Evolutionary conservation across 2,329 filamentous ascomycete species (phyloP).

Genomic region (Emericellopsis atlantica): DNA sequence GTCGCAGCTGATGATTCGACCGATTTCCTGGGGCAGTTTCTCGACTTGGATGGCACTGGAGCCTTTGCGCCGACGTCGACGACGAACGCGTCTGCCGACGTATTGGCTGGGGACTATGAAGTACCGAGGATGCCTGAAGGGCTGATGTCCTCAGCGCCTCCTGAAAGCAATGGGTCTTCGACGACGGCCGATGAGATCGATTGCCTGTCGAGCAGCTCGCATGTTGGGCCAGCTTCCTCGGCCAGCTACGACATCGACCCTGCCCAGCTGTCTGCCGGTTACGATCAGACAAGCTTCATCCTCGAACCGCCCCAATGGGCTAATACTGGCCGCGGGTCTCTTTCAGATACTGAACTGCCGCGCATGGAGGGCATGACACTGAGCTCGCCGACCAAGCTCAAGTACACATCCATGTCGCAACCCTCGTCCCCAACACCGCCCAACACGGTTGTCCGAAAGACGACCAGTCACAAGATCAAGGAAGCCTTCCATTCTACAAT

Average conservation of each 20-base stretch:
- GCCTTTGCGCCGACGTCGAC: constrained; percentile 8
- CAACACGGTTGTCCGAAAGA: constrained; percentile 14
- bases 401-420: constrained; percentile 8
- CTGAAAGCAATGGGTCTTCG: constrained; percentile 19
- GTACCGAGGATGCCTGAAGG: constrained; percentile 13
- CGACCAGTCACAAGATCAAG: constrained; percentile 26
- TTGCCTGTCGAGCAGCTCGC: constrained; percentile 20
- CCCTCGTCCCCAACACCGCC: constrained; percentile 19
- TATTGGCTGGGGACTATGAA: background rate
- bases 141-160: constrained; percentile 14
- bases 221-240: constrained; percentile 11
- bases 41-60: constrained; percentile 20
- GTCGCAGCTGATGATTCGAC: constrained; percentile 12
- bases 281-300: background rate
- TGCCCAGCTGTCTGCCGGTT: constrained; percentile 11
- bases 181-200: constrained; percentile 23
- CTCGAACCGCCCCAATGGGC: constrained; percentile 7
- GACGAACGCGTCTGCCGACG: constrained; percentile 3
- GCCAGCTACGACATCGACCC: constrained; percentile 17
- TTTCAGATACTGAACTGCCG: constrained; percentile 35
- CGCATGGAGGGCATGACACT: constrained; percentile 34
- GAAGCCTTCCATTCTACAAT: constrained; percentile 24
- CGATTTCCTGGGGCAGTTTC: constrained; percentile 23
- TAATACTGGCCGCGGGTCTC: constrained; percentile 20
- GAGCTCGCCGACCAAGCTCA: constrained; percentile 19